Percentiles rank a stretch among this genome's conserved stretches.
Evolutionary conservation across 1,284 basidiomycete species (phyloP).

Genomic region (Cutaneotrichosporon cyanovorans): DNA sequence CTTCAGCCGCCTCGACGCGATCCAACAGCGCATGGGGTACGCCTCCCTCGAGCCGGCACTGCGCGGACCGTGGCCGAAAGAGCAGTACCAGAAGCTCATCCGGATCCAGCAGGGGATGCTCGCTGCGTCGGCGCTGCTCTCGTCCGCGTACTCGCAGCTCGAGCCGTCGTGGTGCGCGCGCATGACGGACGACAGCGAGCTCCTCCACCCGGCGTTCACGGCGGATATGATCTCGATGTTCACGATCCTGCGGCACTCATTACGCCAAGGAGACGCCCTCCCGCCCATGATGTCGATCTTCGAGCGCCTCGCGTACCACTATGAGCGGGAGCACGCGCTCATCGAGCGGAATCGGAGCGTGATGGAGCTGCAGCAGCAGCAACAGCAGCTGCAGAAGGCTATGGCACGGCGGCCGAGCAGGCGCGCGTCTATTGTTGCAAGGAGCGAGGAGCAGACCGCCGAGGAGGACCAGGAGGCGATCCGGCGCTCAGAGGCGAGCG

Average conservation of each 20-base stretch:
- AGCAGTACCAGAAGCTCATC: conserved; percentile 32
- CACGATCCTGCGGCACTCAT: conserved; percentile 31
- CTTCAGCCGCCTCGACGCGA: conserved; percentile 23
- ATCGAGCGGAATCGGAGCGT: too few relatives aligned
- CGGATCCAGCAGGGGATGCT: conserved; percentile 26
- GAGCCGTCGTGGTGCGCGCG: conserved; percentile 25
- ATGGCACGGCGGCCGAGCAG: too few relatives aligned
- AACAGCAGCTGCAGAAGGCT: too few relatives aligned
- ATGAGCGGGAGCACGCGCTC: background rate
- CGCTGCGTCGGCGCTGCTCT: conserved; percentile 27
- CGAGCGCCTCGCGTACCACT: conserved; percentile 36
- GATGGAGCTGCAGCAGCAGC: too few relatives aligned
- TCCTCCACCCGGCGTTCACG: conserved; percentile 41
- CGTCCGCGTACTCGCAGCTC: conserved; percentile 31
- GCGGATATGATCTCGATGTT: conserved; percentile 40
- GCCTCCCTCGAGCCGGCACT: conserved; percentile 33
- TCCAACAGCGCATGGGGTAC: conserved; percentile 27
- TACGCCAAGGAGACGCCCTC: conserved; percentile 31
- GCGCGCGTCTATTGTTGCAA: too few relatives aligned
- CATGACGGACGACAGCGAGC: conserved; percentile 17
- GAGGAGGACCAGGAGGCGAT: too few relatives aligned
- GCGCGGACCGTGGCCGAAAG: conserved; percentile 41
- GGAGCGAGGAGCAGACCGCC: too few relatives aligned
- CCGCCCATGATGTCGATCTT: conserved; percentile 40
- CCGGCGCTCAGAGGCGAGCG: too few relatives aligned